Percentiles rank a stretch among this genome's conserved stretches.
Evolutionary conservation across 495 filamentous ascomycete genomes (phyloP).

Genomic region (Hypoxylon intermedium): DNA sequence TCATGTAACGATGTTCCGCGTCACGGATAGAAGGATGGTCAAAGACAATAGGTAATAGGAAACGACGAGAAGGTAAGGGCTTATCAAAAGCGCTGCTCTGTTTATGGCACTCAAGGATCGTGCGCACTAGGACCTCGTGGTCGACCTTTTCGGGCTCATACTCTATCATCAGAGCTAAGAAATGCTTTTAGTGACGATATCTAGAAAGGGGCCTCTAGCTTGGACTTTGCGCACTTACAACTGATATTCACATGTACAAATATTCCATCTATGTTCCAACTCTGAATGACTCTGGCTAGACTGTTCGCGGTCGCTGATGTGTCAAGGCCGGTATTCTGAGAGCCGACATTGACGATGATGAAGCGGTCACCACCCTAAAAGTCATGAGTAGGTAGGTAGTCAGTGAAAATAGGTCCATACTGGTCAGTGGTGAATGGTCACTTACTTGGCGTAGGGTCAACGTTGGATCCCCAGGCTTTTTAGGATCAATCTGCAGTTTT

Average conservation of each 20-base stretch:
- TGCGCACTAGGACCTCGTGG: conserved; percentile 10
- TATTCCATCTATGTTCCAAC: not conserved
- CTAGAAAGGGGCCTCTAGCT: not conserved
- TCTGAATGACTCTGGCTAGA: conserved; percentile 20
- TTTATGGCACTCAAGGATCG: conserved; percentile 7
- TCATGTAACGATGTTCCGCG: conserved; percentile 62
- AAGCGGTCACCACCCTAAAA: conserved; percentile 25
- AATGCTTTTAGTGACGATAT: not conserved
- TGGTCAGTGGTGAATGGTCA: not conserved
- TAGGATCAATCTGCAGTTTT: conserved; percentile 4
- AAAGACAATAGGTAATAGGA: conserved; percentile 64
- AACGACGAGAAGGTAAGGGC: conserved; percentile 29
- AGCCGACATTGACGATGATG: conserved; percentile 17
- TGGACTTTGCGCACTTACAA: conserved; percentile 5
- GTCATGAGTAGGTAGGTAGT: not conserved
- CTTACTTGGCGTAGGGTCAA: conserved; percentile 25
- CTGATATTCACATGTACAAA: conserved; percentile 28
- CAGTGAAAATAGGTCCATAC: not conserved
- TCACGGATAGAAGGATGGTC: conserved; percentile 56
- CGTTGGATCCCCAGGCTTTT: not conserved
- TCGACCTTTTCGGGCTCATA: conserved; percentile 21
- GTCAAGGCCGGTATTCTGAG: conserved; percentile 22
- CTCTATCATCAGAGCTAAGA: conserved; percentile 22
- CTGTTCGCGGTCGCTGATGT: conserved; percentile 20
- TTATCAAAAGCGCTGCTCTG: conserved; percentile 12